Evolutionary conservation across 1,284 basidiomycete species (phyloP).

Genomic region (Moesziomyces sp.): DNA sequence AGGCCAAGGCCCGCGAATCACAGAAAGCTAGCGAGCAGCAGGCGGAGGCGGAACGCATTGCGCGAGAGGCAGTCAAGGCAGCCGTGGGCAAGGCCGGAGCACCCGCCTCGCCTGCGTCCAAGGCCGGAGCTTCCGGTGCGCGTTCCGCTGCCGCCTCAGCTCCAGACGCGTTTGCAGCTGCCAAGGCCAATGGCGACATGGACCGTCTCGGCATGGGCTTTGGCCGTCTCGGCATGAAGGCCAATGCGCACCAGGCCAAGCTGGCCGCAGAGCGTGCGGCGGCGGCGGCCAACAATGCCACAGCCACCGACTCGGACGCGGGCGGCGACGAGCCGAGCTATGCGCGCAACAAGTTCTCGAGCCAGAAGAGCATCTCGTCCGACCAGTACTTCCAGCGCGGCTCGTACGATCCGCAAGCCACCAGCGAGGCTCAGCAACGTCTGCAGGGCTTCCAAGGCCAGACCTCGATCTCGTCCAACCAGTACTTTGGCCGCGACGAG

Average conservation of each 20-base stretch:
- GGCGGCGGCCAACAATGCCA: slow-evolving; percentile 42
- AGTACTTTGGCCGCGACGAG: slow-evolving; percentile 83
- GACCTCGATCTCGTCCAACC: slow-evolving; percentile 84
- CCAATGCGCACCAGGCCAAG: slow-evolving; percentile 49
- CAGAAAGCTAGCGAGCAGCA: slow-evolving; percentile 43
- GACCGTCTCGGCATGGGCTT: slow-evolving; percentile 82
- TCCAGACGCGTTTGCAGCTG: slow-evolving; percentile 57
- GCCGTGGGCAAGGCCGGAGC: slow-evolving; percentile 36
- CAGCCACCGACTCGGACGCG: slow-evolving; percentile 25
- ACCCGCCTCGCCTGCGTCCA: slow-evolving; percentile 16
- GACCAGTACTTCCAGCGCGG: slow-evolving; percentile 97
- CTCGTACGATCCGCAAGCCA: slow-evolving; percentile 80
- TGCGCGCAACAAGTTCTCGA: slow-evolving; percentile 89
- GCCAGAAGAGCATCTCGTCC: slow-evolving; percentile 87
- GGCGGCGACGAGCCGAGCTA: slow-evolving; percentile 74
- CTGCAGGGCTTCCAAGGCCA: slow-evolving; percentile 89
- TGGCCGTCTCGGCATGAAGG: slow-evolving; percentile 76
- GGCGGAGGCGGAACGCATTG: slow-evolving; percentile 53
- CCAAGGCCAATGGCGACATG: slow-evolving; percentile 71
- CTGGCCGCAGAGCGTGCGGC: slow-evolving; percentile 48
- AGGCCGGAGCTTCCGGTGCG: slow-evolving; percentile 13
- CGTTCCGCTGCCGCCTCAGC: slow-evolving; percentile 27
- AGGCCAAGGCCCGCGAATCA: slow-evolving; percentile 42
- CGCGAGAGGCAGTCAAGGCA: slow-evolving; percentile 53
- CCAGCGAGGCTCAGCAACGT: slow-evolving; percentile 82